Evolutionary conservation across 2,329 filamentous ascomycete genomes (phyloP).

Genomic region (Cladosporium austrohemisphaericum): DNA sequence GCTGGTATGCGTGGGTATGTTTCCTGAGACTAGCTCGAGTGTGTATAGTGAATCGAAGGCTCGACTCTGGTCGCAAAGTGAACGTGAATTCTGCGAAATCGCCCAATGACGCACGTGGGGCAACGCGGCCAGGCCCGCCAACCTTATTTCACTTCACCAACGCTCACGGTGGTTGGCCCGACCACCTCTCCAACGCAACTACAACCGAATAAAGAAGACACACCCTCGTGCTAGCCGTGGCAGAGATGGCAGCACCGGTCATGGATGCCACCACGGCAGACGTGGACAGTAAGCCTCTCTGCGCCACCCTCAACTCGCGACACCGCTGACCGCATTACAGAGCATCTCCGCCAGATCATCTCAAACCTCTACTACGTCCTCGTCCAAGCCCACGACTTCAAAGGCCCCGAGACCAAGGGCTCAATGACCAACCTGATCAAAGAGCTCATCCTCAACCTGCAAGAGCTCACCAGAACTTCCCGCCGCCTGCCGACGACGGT

Average conservation of each 20-base stretch:
- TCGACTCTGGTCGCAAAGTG: not conserved
- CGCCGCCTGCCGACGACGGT: slow-evolving; percentile 51
- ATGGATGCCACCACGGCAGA: slow-evolving; percentile 12
- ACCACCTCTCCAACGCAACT: not conserved
- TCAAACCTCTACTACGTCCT: slow-evolving; percentile 58
- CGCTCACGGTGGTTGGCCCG: too few relatives aligned
- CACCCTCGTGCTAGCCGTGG: not conserved
- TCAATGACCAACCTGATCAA: slow-evolving; percentile 57
- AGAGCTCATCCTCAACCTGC: slow-evolving; percentile 50
- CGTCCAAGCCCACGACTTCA: slow-evolving; percentile 58
- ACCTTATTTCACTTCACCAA: too few relatives aligned
- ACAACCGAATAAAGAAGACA: too few relatives aligned
- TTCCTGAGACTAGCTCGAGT: not conserved
- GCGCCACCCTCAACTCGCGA: too few relatives aligned
- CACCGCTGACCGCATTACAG: not conserved
- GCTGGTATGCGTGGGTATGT: not conserved
- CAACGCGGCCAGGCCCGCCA: not conserved
- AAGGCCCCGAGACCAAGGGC: slow-evolving; percentile 54
- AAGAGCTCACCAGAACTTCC: slow-evolving; percentile 49
- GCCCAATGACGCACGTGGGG: too few relatives aligned
- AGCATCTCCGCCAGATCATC: slow-evolving; percentile 53
- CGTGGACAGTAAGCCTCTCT: not conserved
- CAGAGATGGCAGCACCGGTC: not conserved
- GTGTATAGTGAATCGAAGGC: too few relatives aligned
- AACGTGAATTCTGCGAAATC: not conserved